A percentile compares a stretch with the other conserved stretches of the same genome.
These are phyloP conservation scores for Anthostomella pinea DNA, from an alignment of 2,329 filamentous ascomycete species.

Conservation along the genomic window DNA sequence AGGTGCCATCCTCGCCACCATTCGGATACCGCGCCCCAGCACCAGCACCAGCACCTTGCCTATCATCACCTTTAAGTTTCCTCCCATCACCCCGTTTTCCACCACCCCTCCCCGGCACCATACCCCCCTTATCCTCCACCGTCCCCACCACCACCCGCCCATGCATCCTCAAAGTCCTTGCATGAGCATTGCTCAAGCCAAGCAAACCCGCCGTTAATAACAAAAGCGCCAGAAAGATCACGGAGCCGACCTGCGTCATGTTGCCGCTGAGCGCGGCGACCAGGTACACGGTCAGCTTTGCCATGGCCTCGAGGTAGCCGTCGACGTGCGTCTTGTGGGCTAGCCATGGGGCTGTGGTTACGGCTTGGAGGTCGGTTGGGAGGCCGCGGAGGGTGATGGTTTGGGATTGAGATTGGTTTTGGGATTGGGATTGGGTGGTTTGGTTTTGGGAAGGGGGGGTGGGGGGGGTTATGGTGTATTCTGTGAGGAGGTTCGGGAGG, in stretches of 20 bases:
- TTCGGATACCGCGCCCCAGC: constrained; percentile 23
- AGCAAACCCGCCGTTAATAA: constrained; percentile 52
- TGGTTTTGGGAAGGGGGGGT: too few relatives aligned
- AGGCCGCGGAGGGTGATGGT: constrained; percentile 52
- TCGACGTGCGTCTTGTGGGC: constrained; percentile 48
- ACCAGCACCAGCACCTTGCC: not conserved
- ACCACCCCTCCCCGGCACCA: not conserved
- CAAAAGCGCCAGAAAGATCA: constrained; percentile 50
- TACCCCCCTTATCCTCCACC: constrained; percentile 21
- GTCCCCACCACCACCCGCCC: constrained; percentile 43
- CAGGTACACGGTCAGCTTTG: constrained; percentile 57
- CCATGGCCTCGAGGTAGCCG: constrained; percentile 48
- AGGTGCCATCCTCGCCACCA: constrained; percentile 18
- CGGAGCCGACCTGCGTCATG: constrained; percentile 49
- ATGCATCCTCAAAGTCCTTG: constrained; percentile 48
- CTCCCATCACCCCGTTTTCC: not conserved
- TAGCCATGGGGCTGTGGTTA: constrained; percentile 58
- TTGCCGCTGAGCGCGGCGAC: constrained; percentile 55
- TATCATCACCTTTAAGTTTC: too few relatives aligned
- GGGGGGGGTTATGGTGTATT: too few relatives aligned
- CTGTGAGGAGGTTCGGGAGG: constrained; percentile 30
- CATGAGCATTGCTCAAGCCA: constrained; percentile 51
- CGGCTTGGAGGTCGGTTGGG: constrained; percentile 55
- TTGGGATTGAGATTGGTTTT: too few relatives aligned
- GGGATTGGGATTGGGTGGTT: too few relatives aligned